Evolutionary conservation across 768 basidiomycete species (phyloP).

Genomic region (Lactifluus pinguis): DNA sequence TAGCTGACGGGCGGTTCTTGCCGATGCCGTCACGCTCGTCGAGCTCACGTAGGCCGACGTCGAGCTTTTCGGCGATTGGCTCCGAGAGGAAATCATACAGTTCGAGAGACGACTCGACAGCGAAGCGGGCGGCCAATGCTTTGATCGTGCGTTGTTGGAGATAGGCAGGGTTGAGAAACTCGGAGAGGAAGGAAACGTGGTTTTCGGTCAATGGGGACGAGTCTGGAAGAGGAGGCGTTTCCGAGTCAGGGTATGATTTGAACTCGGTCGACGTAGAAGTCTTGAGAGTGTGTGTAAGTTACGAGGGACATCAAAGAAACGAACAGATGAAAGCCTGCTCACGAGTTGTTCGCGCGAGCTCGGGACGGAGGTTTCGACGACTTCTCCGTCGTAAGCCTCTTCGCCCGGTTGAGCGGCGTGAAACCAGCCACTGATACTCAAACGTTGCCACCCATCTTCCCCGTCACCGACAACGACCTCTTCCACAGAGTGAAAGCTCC

Average conservation of each 20-base stretch:
- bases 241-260: slow-evolving; percentile 33
- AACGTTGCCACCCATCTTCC: slow-evolving; percentile 60
- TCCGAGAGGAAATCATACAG: slow-evolving; percentile 77
- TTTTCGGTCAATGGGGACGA: slow-evolving; percentile 41
- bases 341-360: slow-evolving; percentile 93
- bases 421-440: slow-evolving; percentile 97
- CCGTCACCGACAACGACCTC: slow-evolving; percentile 83
- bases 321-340: slow-evolving; percentile 27
- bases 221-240: slow-evolving; percentile 43
- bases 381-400: slow-evolving; percentile 64
- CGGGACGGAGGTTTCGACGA: slow-evolving; percentile 36
- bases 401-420: slow-evolving; percentile 88
- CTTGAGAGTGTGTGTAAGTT: slow-evolving; percentile 31
- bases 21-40: slow-evolving; percentile 59
- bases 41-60: slow-evolving; percentile 50
- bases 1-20: slow-evolving; percentile 36
- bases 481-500: slow-evolving; percentile 94
- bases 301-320: too few relatives aligned
- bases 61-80: slow-evolving; percentile 58
- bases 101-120: slow-evolving; percentile 79
- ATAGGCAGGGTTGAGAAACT: slow-evolving; percentile 86
- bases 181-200: slow-evolving; percentile 63
- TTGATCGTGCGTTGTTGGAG: slow-evolving; percentile 75
- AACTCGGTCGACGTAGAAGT: slow-evolving; percentile 55
- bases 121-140: slow-evolving; percentile 71